Conservation (phyloP, 306 rosid genomes). For the Erythrophleum fordii region DNA sequence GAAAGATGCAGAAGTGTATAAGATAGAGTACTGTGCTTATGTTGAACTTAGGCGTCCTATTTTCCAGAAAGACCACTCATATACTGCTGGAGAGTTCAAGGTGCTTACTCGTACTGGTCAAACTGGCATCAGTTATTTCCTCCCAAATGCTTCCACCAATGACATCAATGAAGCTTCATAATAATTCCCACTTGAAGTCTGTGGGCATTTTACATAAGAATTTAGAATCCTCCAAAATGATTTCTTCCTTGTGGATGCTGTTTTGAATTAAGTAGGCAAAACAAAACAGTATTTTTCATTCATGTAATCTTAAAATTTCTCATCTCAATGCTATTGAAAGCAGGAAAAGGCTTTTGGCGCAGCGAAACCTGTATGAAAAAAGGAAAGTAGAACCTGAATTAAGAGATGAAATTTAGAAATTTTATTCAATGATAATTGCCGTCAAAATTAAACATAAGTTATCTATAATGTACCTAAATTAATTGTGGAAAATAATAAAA, state of each 20-base stretch:
- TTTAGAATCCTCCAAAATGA: background rate
- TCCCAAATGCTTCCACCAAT: slow-evolving; percentile 1
- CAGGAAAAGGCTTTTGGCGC: background rate
- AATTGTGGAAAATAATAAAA: background rate
- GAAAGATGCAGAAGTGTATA: slow-evolving; percentile 49
- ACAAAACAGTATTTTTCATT: background rate
- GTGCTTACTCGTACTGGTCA: slow-evolving; percentile 45
- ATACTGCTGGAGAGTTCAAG: slow-evolving; percentile 59
- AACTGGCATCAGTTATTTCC: slow-evolving; percentile 46
- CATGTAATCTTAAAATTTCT: background rate
- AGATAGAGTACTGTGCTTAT: slow-evolving; percentile 71
- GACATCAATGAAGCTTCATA: slow-evolving; percentile 4
- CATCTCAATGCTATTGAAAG: background rate
- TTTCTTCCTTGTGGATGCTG: background rate
- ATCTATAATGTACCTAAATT: background rate
- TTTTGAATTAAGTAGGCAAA: background rate
- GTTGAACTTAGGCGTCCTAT: slow-evolving; percentile 68
- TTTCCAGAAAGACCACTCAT: slow-evolving; percentile 36
- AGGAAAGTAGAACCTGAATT: too few species aligned
- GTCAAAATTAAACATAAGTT: background rate
- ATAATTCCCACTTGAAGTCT: background rate
- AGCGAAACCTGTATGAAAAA: too few species aligned
- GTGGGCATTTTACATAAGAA: too few species aligned
- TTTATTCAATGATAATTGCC: background rate
- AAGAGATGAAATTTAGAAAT: background rate